Evolutionary conservation across 2,329 filamentous ascomycete genomes (phyloP).

Genomic region (Chrysoporthe puriensis): DNA sequence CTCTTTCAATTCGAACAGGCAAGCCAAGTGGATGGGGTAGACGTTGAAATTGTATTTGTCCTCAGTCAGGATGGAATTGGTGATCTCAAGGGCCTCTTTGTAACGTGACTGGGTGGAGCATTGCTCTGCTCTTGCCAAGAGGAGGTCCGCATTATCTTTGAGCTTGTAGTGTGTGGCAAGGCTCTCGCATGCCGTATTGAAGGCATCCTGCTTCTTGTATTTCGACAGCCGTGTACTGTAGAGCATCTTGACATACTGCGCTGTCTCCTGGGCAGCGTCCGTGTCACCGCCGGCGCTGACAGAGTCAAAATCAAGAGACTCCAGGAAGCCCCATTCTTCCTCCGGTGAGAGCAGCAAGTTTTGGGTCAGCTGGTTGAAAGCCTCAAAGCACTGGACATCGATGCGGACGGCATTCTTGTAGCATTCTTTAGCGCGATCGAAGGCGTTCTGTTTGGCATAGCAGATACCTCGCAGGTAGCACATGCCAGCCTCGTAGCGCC

Average conservation of each 20-base stretch:
- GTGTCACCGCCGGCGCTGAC: constrained; percentile 67
- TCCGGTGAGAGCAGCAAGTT: constrained; percentile 86
- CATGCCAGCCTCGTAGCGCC: constrained; percentile 95
- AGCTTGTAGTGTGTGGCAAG: constrained; percentile 94
- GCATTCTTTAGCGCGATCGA: constrained; percentile 95
- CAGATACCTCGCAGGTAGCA: constrained; percentile 93
- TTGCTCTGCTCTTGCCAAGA: constrained; percentile 86
- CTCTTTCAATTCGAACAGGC: constrained; percentile 82
- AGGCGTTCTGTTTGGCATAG: constrained; percentile 95
- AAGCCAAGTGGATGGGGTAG: constrained; percentile 89
- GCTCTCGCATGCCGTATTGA: constrained; percentile 84
- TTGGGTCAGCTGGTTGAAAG: constrained; percentile 96
- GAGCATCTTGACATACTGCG: constrained; percentile 91
- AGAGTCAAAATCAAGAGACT: constrained; percentile 87
- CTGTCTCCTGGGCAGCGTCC: constrained; percentile 75
- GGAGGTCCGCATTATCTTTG: constrained; percentile 81
- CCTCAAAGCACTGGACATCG: constrained; percentile 97
- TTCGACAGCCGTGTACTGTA: constrained; percentile 96
- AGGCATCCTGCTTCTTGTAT: constrained; percentile 83
- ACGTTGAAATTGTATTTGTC: constrained; percentile 90
- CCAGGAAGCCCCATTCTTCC: constrained; percentile 88
- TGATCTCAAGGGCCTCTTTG: constrained; percentile 79
- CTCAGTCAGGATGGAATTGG: constrained; percentile 76
- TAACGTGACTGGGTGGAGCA: constrained; percentile 95
- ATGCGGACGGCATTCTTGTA: constrained; percentile 97